Percentiles rank a stretch among this genome's conserved stretches.
Evolutionary conservation across 2,329 filamentous ascomycete species (phyloP).

Genomic region (Gaeumannomyces sp.): DNA sequence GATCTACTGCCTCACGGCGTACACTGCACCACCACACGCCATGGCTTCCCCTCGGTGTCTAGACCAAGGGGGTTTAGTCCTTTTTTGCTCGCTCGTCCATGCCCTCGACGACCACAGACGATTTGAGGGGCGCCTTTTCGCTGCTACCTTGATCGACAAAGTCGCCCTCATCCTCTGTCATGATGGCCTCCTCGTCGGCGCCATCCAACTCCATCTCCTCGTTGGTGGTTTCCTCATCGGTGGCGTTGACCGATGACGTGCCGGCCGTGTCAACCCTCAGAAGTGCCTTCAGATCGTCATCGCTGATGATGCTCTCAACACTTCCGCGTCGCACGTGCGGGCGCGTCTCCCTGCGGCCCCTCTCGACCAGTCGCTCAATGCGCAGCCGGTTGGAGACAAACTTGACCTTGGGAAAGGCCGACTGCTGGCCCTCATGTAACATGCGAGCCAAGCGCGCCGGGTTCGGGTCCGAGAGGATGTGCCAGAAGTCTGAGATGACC

Average conservation of each 20-base stretch:
- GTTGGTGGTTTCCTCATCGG: constrained; percentile 8
- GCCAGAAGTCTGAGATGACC: constrained; percentile 69
- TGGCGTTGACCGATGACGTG: neutral
- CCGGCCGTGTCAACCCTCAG: constrained; percentile 20
- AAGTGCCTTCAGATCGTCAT: constrained; percentile 51
- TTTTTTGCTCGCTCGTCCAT: neutral
- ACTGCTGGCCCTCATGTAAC: constrained; percentile 85
- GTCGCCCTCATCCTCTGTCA: constrained; percentile 3
- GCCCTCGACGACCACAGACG: neutral
- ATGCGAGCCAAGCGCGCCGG: constrained; percentile 71
- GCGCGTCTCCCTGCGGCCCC: constrained; percentile 49
- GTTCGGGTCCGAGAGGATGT: constrained; percentile 81
- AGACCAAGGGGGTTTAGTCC: neutral
- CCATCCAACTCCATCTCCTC: constrained; percentile 9
- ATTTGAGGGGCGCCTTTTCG: neutral
- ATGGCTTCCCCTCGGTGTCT: neutral
- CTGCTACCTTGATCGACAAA: neutral
- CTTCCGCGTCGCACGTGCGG: constrained; percentile 42
- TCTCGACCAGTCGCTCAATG: constrained; percentile 65
- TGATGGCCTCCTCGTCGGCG: constrained; percentile 3
- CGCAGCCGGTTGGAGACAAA: constrained; percentile 85
- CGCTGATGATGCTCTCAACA: constrained; percentile 54
- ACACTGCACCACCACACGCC: neutral
- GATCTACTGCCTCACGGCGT: neutral
- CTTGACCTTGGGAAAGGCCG: constrained; percentile 83